Evolutionary conservation across 169 alveolate species (phyloP), one percentile per base, ranked within the genome.

Genomic region (Besnoitia besnoiti): DNA sequence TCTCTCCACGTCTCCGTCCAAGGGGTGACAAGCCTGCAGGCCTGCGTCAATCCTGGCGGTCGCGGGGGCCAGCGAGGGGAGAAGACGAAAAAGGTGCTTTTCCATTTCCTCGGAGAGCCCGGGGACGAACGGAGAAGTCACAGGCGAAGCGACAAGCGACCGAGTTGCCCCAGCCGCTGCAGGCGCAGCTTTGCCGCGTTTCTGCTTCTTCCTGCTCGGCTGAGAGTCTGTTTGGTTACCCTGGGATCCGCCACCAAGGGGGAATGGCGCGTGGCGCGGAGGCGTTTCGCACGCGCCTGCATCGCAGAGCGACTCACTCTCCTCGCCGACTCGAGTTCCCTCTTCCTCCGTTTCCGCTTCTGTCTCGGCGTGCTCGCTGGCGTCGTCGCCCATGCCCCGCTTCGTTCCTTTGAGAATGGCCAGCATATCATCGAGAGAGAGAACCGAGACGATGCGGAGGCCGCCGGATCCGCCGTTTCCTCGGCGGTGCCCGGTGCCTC

Each of bases 341-440:
- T 55, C 67, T 55, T 55, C 67, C 33, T 55, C 24, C 67, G 27
- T n/a, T 19, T 37, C 82, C 82, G 8, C 82, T 73, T 73, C 82
- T 27, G 39, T 73, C 82, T 73, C 47, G 27, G 3, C 46, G n/a
- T 19, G 47, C 82, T 73, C 82, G 46, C 46, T 37, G 16, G 47
- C n/a, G 46, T 37, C 82, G 16, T 73, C 82, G 1, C 87, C 55
- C 87, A 77, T 77, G 16, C 59, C 40, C 10, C 12, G n/a, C 87
- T 77, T 77, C 40, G n/a, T 77, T 3, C 89, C 92, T 37, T 67
- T 42, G 5, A 89, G 73, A 4, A 89, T 75, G 19, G 46, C 82
- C 37, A 89, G 59, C 88, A 89, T 67, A 19, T 89, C 92, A 40
- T 89, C 92, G 2, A 89, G 79, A 33, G 76, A 40, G n/a, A 89